Percentiles rank a stretch among this genome's conserved stretches.
phyloP scores from a whole-genome alignment of 768 basidiomycete genomes.

The Mycena galericulata region DNA sequence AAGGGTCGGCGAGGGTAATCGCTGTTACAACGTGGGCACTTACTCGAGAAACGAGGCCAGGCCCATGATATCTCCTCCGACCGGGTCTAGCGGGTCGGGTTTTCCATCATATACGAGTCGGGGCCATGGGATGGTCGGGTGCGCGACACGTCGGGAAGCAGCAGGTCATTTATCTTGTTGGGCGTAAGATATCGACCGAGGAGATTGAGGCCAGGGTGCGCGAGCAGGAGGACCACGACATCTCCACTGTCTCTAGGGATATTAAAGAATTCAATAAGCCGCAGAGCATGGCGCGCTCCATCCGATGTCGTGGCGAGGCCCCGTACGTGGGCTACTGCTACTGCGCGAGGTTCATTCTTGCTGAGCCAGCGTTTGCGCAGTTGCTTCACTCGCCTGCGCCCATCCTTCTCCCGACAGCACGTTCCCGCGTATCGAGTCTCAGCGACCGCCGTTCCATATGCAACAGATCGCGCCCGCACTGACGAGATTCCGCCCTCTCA shows the following conservation, averaged over 20 bases:
- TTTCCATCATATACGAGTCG: slow-evolving; percentile 64
- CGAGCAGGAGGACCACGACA: slow-evolving; percentile 77
- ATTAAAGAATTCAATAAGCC: slow-evolving; percentile 73
- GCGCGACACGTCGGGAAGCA: slow-evolving; percentile 67
- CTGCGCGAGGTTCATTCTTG: no score
- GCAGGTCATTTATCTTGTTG: slow-evolving; percentile 72
- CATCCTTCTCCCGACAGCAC: no score
- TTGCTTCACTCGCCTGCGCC: no score
- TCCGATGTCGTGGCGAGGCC: slow-evolving; percentile 61
- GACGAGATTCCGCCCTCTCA: no score
- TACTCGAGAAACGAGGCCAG: slow-evolving; percentile 82
- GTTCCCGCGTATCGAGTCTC: no score
- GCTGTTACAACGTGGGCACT: no score
- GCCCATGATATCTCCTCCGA: slow-evolving; percentile 79
- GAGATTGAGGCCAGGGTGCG: slow-evolving; percentile 76
- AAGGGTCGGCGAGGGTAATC: no score
- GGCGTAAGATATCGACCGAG: slow-evolving; percentile 79
- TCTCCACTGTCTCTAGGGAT: slow-evolving; percentile 76
- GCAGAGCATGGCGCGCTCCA: slow-evolving; percentile 63
- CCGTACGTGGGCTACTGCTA: no score
- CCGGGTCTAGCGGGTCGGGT: slow-evolving; percentile 54
- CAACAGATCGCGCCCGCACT: no score
- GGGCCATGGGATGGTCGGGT: slow-evolving; percentile 55
- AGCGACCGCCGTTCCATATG: no score
- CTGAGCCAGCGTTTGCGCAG: no score